phyloP scores from a whole-genome alignment of 2,329 filamentous ascomycete genomes.

The Scopulariopsis brevicaulis region DNA sequence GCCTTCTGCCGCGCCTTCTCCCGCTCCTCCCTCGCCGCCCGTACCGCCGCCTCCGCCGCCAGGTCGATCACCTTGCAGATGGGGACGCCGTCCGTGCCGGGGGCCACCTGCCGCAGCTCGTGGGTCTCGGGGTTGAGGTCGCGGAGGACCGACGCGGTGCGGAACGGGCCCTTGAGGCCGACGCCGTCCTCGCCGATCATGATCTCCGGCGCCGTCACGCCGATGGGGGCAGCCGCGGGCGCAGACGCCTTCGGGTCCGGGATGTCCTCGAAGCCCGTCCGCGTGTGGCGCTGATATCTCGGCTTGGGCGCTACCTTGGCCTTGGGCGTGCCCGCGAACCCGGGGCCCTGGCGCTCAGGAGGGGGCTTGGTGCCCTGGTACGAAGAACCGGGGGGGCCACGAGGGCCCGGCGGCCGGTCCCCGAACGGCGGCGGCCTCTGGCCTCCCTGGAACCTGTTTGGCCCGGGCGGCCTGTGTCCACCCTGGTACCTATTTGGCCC shows the following conservation, averaged over 20 bases:
- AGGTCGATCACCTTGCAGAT: slow-evolving; percentile 64
- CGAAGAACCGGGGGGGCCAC: no score
- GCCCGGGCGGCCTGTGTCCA: no score
- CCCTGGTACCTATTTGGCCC: no score
- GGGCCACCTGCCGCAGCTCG: slow-evolving; percentile 28
- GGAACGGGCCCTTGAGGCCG: slow-evolving; percentile 23
- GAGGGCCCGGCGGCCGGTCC: no score
- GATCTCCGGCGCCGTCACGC: slow-evolving; percentile 19
- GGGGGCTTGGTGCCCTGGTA: no score
- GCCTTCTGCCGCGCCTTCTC: slow-evolving; percentile 30
- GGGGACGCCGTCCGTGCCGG: slow-evolving; percentile 13
- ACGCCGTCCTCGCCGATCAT: slow-evolving; percentile 28
- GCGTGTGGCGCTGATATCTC: no score
- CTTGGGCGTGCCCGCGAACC: not conserved
- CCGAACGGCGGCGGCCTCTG: no score
- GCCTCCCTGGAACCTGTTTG: no score
- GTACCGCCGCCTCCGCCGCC: slow-evolving; percentile 24
- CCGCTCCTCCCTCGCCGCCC: slow-evolving; percentile 21
- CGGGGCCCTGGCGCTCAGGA: no score
- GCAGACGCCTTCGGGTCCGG: not conserved
- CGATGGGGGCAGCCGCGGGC: slow-evolving; percentile 33
- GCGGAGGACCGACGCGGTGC: slow-evolving; percentile 26
- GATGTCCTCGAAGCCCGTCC: no score
- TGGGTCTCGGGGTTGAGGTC: slow-evolving; percentile 19
- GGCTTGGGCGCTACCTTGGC: not conserved